Evolutionary conservation across 371 early-diverging fungal genomes (phyloP).

Genomic region (Syncephalastrum contaminatum): DNA sequence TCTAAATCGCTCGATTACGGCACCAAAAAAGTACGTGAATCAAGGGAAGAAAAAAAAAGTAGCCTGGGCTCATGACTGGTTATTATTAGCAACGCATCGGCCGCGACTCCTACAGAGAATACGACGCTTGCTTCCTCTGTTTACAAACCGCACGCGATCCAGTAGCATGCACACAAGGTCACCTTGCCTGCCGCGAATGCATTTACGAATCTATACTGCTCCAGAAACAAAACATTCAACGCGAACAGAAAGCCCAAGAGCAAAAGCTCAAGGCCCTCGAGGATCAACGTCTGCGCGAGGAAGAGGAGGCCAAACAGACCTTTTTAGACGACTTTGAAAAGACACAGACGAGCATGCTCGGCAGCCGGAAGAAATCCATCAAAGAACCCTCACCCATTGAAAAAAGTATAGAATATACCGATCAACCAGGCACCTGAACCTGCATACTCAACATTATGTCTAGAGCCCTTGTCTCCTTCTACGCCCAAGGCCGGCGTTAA

Average conservation of each 20-base stretch:
- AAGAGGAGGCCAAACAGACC: conserved; percentile 50
- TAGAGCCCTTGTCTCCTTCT: background rate
- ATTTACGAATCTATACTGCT: conserved; percentile 82
- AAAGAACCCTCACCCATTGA: too few species aligned
- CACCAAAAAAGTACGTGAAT: conserved; percentile 69
- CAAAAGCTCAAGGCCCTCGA: conserved; percentile 75
- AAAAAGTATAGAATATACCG: too few species aligned
- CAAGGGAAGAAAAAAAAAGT: background rate
- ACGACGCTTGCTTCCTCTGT: conserved; percentile 91
- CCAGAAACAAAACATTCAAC: conserved; percentile 80
- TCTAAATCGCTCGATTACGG: conserved; percentile 86
- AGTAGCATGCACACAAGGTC: conserved; percentile 78
- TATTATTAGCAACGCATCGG: conserved; percentile 75
- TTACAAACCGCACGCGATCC: conserved; percentile 86
- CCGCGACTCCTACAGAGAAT: conserved; percentile 82
- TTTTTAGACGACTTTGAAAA: conserved; percentile 64
- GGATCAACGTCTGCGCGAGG: conserved; percentile 38
- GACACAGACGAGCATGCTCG: conserved; percentile 63
- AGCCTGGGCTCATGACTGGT: background rate
- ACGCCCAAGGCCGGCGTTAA: conserved; percentile 22
- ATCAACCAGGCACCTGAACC: too few species aligned
- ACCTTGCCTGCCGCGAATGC: conserved; percentile 89
- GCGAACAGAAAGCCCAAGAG: conserved; percentile 49
- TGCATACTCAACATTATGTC: background rate
- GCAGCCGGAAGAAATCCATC: conserved; percentile 14